Conservation (phyloP, 805 yeast genomes). For the Starmera caribaea region DNA sequence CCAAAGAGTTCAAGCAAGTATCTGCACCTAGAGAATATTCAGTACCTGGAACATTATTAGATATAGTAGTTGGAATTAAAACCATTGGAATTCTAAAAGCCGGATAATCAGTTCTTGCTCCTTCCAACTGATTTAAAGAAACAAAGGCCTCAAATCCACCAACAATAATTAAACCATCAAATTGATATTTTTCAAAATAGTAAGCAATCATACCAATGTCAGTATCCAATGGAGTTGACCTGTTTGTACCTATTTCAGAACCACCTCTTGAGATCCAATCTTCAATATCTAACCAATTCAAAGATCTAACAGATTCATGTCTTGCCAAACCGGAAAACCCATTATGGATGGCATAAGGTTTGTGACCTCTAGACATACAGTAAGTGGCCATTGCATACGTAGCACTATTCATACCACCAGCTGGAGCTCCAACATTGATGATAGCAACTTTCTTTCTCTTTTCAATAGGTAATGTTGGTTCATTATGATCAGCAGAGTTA, state of each 20-base stretch:
- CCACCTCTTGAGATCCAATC: conserved; percentile 74
- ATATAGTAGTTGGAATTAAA: conserved; percentile 69
- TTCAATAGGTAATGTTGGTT: conserved; percentile 43
- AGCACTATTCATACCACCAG: conserved; percentile 74
- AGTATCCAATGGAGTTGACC: conserved; percentile 54
- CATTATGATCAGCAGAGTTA: conserved; percentile 58
- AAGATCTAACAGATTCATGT: conserved; percentile 48
- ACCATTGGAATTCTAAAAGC: conserved; percentile 72
- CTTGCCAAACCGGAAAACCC: conserved; percentile 66
- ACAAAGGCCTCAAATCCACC: conserved; percentile 80
- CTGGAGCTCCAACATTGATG: conserved; percentile 73
- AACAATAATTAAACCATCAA: conserved; percentile 63
- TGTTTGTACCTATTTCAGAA: conserved; percentile 73
- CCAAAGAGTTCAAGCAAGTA: conserved; percentile 62
- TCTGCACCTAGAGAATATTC: conserved; percentile 72
- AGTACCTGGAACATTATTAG: conserved; percentile 76
- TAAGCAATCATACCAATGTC: conserved; percentile 67
- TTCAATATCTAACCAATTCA: conserved; percentile 61
- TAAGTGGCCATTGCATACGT: conserved; percentile 65
- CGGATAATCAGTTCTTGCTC: conserved; percentile 52
- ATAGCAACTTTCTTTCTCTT: conserved; percentile 57
- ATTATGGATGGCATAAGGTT: conserved; percentile 59
- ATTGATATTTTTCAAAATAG: conserved; percentile 55
- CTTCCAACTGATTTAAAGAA: conserved; percentile 58
- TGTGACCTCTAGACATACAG: conserved; percentile 70